A percentile compares a stretch with the other conserved stretches of the same genome.
Conservation (phyloP, 371 early-diverging fungal genomes). For the Choanephora cucurbitarum region DNA sequence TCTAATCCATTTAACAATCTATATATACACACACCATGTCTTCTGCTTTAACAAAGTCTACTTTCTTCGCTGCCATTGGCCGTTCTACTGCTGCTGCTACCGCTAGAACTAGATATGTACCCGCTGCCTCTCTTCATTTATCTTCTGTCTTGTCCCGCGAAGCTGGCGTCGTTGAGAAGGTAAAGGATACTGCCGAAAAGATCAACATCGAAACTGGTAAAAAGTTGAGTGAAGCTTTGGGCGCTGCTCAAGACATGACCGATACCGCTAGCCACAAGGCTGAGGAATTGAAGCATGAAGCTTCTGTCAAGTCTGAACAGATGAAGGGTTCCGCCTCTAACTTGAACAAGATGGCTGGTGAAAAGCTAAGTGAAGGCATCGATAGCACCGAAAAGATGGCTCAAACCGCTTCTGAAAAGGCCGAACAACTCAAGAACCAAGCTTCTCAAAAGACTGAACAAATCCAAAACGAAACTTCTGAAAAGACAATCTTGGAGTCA, state of each 20-base stretch:
- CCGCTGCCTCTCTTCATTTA: constrained; percentile 21
- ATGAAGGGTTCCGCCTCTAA: constrained; percentile 15
- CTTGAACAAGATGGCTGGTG: constrained; percentile 21
- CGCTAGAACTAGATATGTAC: constrained; percentile 8
- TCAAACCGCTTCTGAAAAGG: constrained; percentile 15
- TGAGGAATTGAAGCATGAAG: constrained; percentile 7
- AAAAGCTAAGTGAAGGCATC: constrained; percentile 13
- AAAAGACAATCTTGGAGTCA: constrained; percentile 22
- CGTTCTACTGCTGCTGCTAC: constrained; percentile 16
- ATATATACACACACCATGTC: constrained; percentile 3
- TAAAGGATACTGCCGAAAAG: constrained; percentile 28
- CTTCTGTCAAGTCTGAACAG: constrained; percentile 7
- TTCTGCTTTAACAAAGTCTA: constrained; percentile 16
- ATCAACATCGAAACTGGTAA: constrained; percentile 25
- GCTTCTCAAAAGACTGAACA: constrained; percentile 12
- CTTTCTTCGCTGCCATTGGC: constrained; percentile 17
- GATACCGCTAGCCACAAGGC: constrained; percentile 8
- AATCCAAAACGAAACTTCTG: constrained; percentile 9
- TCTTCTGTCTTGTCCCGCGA: constrained; percentile 17
- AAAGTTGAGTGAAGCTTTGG: constrained; percentile 15
- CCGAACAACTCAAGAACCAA: constrained; percentile 16
- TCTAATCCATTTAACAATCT: no score
- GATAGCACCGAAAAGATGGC: constrained; percentile 18
- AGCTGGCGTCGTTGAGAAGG: constrained; percentile 23
- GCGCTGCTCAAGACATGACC: constrained; percentile 9